Conservation (phyloP, 768 basidiomycete species). For the Ephemerocybe angulata region DNA sequence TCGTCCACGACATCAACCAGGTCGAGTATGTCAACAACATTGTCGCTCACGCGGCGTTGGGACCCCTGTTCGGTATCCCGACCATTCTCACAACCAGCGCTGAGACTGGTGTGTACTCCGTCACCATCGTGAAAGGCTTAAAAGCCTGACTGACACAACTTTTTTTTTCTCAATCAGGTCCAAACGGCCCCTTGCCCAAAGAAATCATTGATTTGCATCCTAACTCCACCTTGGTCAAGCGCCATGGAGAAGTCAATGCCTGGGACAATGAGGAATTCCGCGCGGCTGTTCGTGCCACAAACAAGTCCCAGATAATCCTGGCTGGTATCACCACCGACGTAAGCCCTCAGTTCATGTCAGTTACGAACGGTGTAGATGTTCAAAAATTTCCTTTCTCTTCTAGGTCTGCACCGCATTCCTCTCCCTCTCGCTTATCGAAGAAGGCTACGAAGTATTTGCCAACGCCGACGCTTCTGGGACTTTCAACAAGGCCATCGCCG, state of each 20-base stretch:
- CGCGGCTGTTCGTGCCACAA: slow-evolving; percentile 42
- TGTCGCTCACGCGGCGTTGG: slow-evolving; percentile 44
- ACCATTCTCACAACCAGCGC: slow-evolving; percentile 44
- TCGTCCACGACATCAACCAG: slow-evolving; percentile 39
- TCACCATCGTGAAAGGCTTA: not conserved
- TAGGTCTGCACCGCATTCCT: slow-evolving; percentile 49
- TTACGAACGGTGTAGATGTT: not conserved
- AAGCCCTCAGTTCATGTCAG: slow-evolving; percentile 11
- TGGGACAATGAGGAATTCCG: slow-evolving; percentile 51
- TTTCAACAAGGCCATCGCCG: slow-evolving; percentile 35
- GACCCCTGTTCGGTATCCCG: slow-evolving; percentile 42
- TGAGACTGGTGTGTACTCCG: slow-evolving; percentile 33
- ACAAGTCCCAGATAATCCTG: slow-evolving; percentile 47
- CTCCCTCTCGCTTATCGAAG: slow-evolving; percentile 42
- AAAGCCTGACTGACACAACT: not conserved
- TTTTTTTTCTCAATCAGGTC: slow-evolving; percentile 28
- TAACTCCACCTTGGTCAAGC: slow-evolving; percentile 40
- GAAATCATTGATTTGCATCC: slow-evolving; percentile 46
- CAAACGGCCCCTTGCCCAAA: slow-evolving; percentile 45
- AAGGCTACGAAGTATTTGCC: slow-evolving; percentile 46
- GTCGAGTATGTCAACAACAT: slow-evolving; percentile 42
- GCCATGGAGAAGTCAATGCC: slow-evolving; percentile 47
- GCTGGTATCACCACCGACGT: slow-evolving; percentile 51
- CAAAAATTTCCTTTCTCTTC: not conserved
- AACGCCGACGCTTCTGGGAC: slow-evolving; percentile 47